A percentile compares a stretch with the other conserved stretches of the same genome.
Evolutionary conservation across 2,329 filamentous ascomycete genomes (phyloP).

Genomic region (Colletotrichum noveboracense): DNA sequence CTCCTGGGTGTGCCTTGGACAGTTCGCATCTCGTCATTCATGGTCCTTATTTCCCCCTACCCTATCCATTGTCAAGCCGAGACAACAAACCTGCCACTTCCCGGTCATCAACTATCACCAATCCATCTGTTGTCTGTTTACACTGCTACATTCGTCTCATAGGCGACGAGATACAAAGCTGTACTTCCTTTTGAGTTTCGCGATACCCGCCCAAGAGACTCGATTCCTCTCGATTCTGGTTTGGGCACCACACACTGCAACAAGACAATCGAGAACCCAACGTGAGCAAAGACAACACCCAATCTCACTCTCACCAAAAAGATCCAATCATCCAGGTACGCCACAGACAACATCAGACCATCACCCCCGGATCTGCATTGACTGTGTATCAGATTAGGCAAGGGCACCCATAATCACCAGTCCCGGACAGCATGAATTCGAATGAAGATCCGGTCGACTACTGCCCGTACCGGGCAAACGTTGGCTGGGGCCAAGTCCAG

Average conservation of each 20-base stretch:
- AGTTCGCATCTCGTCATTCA: slow-evolving; percentile 4
- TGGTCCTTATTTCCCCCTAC: slow-evolving; percentile 6
- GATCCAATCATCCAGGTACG: neutral
- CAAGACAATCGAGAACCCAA: neutral
- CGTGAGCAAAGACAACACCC: neutral
- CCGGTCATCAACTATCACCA: neutral
- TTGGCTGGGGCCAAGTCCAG: slow-evolving; percentile 43
- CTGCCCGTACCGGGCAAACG: slow-evolving; percentile 43
- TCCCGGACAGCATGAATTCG: slow-evolving; percentile 46
- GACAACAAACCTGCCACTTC: slow-evolving; percentile 16
- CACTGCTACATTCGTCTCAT: slow-evolving; percentile 8
- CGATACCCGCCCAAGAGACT: slow-evolving; percentile 22
- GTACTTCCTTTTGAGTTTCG: slow-evolving; percentile 16
- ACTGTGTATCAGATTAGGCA: slow-evolving; percentile 9
- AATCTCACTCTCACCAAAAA: neutral
- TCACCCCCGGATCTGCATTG: slow-evolving; percentile 8
- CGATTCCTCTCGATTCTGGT: slow-evolving; percentile 3
- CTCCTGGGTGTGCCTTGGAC: slow-evolving; percentile 1
- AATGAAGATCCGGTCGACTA: slow-evolving; percentile 36
- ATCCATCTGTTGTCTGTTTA: slow-evolving; percentile 10
- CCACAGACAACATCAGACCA: neutral
- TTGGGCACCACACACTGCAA: slow-evolving; percentile 16
- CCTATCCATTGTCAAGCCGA: slow-evolving; percentile 6
- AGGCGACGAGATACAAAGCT: slow-evolving; percentile 19
- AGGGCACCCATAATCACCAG: slow-evolving; percentile 10